These are phyloP conservation scores for Hypoxylon sp. DNA, from an alignment of 2,329 filamentous ascomycete species.

Conservation along the genomic window DNA sequence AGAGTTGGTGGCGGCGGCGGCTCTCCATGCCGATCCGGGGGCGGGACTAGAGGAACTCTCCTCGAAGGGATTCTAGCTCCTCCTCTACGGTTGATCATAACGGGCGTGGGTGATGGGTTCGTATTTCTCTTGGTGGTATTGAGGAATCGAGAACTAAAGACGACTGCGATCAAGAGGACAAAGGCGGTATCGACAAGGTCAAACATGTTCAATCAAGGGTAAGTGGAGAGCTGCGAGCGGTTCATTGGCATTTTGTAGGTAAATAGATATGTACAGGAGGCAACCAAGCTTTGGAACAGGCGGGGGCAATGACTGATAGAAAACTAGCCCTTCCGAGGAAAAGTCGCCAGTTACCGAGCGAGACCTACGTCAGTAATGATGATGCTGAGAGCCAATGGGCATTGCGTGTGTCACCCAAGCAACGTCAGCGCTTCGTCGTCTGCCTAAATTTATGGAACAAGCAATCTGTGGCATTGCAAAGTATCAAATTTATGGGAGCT, in stretches of 20 bases:
- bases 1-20: constrained; percentile 24
- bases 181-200: constrained; percentile 14
- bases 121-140: constrained; percentile 12
- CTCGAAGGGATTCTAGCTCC: constrained; percentile 37
- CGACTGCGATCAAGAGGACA: constrained; percentile 21
- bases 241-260: background rate
- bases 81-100: constrained; percentile 46
- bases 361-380: constrained; percentile 15
- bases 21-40: constrained; percentile 3
- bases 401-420: constrained; percentile 5
- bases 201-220: constrained; percentile 19
- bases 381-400: background rate
- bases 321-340: background rate
- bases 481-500: background rate
- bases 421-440: constrained; percentile 18
- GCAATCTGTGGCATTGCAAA: background rate
- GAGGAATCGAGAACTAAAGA: constrained; percentile 22
- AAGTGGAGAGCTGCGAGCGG: background rate
- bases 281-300: too few species aligned
- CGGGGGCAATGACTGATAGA: constrained; percentile 3
- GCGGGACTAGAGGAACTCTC: constrained; percentile 30
- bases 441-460: background rate
- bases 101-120: constrained; percentile 27
- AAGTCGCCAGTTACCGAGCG: background rate
- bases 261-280: too few species aligned